Percentiles rank a stretch among this genome's conserved stretches.
Evolutionary conservation across 495 filamentous ascomycete genomes (phyloP).

Genomic region (Staphylotrichum longicolle): DNA sequence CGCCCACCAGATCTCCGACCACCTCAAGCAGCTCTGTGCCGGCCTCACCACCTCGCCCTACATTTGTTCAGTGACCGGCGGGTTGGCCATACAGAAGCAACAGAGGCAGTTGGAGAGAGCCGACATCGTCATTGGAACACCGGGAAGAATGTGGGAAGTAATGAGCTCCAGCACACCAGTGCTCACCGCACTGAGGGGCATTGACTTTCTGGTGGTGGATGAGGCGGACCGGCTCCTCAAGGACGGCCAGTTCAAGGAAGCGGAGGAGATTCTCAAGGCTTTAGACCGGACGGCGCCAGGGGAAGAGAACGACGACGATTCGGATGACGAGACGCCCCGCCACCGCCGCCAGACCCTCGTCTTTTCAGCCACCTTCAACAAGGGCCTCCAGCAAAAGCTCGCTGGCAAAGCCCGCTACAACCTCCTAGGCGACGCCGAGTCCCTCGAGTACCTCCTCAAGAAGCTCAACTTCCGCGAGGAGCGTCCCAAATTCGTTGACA

Average conservation of each 20-base stretch:
- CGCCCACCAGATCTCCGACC: conserved; percentile 82
- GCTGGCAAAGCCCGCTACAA: conserved; percentile 69
- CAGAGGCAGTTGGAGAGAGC: conserved; percentile 71
- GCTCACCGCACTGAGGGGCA: conserved; percentile 61
- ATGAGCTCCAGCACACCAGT: conserved; percentile 59
- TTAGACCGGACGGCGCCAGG: conserved; percentile 54
- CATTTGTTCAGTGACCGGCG: conserved; percentile 79
- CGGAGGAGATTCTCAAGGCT: conserved; percentile 75
- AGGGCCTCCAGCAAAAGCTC: conserved; percentile 83
- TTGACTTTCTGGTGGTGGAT: conserved; percentile 85
- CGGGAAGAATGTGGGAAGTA: conserved; percentile 91
- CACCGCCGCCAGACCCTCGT: conserved; percentile 79
- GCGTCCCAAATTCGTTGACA: conserved; percentile 87
- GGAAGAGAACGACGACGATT: conserved; percentile 36
- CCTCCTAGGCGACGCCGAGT: conserved; percentile 68
- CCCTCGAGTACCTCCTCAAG: conserved; percentile 88
- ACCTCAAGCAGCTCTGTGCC: conserved; percentile 70
- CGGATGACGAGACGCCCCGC: conserved; percentile 30
- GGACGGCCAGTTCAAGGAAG: conserved; percentile 92
- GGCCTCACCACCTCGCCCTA: conserved; percentile 63
- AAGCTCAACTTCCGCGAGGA: conserved; percentile 82
- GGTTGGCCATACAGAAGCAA: conserved; percentile 89
- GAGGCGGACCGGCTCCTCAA: conserved; percentile 92
- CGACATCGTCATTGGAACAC: conserved; percentile 88
- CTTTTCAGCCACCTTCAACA: conserved; percentile 95